Evolutionary conservation across 2,329 filamentous ascomycete genomes (phyloP).

Genomic region (Helicocarpus griseus): DNA sequence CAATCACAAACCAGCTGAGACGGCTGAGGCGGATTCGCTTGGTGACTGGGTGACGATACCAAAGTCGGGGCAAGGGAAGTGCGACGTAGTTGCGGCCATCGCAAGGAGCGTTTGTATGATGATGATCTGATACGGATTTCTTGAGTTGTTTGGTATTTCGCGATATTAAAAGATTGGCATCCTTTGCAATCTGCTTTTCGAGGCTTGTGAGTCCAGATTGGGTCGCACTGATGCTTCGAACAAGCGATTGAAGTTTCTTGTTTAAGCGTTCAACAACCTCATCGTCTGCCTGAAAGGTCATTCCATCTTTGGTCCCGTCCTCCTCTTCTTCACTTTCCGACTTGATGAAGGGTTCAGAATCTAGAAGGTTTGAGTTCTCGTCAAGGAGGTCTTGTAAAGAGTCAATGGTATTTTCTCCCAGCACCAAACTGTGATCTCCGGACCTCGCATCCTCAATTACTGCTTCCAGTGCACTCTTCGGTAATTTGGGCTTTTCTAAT

Average conservation of each 20-base stretch:
- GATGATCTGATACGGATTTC: constrained; percentile 6
- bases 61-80: constrained; percentile 28
- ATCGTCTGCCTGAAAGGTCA: constrained; percentile 11
- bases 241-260: constrained; percentile 30
- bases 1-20: constrained; percentile 30
- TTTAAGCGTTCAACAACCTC: constrained; percentile 29
- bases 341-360: constrained; percentile 13
- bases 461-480: constrained; percentile 33
- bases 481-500: constrained; percentile 29
- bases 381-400: constrained; percentile 35
- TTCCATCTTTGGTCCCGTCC: background rate
- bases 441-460: constrained; percentile 32
- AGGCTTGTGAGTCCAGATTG: constrained; percentile 30
- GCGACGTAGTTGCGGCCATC: constrained; percentile 23
- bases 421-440: constrained; percentile 26
- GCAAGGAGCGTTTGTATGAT: constrained; percentile 12
- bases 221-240: constrained; percentile 32
- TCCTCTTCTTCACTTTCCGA: constrained; percentile 2
- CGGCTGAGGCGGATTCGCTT: constrained; percentile 25
- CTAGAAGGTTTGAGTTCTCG: constrained; percentile 18
- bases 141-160: constrained; percentile 10
- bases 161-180: constrained; percentile 12
- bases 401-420: constrained; percentile 38
- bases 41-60: constrained; percentile 21
- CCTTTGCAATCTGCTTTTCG: constrained; percentile 27